A percentile compares a stretch with the other conserved stretches of the same genome.
These are phyloP conservation scores for Mycena sanguinolenta DNA, from an alignment of 768 basidiomycete species.

Conservation along the genomic window DNA sequence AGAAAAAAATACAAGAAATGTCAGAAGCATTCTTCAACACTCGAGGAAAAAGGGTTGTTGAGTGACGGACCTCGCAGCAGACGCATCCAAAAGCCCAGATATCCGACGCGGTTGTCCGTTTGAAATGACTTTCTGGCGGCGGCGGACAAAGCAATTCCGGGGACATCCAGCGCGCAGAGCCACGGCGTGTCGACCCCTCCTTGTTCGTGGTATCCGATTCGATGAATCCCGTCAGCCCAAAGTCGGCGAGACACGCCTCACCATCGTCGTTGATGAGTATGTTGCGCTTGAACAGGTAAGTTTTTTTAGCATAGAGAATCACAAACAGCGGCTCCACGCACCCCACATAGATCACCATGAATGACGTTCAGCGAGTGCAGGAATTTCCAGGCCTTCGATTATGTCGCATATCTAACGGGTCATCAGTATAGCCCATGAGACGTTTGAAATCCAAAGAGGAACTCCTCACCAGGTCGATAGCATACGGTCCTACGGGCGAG, in stretches of 20 bases:
- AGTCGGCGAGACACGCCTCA: neutral
- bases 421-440: neutral
- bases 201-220: neutral
- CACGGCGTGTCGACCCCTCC: neutral
- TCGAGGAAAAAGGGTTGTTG: too few relatives aligned
- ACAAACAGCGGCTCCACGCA: neutral
- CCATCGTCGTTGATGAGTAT: neutral
- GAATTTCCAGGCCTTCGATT: neutral
- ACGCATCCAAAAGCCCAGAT: neutral
- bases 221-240: neutral
- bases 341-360: neutral
- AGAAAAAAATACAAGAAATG: neutral
- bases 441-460: neutral
- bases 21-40: too few relatives aligned
- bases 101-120: neutral
- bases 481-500: neutral
- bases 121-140: neutral
- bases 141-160: neutral
- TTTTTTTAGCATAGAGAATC: neutral
- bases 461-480: neutral
- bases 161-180: neutral
- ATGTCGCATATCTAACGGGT: too few relatives aligned
- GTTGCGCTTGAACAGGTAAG: neutral
- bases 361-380: neutral
- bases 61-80: neutral